phyloP scores from a whole-genome alignment of 2,329 filamentous ascomycete species.

The Talaromyces atroroseus region DNA sequence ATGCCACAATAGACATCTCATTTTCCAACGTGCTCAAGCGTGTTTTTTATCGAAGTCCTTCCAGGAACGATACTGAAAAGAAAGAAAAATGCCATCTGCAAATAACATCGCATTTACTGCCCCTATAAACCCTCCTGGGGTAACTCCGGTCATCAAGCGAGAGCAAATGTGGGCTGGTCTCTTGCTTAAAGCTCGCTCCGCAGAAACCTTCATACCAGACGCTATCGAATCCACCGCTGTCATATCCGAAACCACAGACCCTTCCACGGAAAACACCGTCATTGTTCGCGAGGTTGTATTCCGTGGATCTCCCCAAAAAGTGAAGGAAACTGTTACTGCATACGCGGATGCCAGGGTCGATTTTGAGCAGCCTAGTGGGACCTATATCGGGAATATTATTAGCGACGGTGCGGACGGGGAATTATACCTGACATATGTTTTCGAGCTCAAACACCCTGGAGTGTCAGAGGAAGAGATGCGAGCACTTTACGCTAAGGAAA shows the following conservation, averaged over 20 bases:
- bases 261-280: slow-evolving; percentile 20
- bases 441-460: slow-evolving; percentile 35
- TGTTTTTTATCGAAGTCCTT: neutral
- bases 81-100: slow-evolving; percentile 9
- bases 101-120: slow-evolving; percentile 36
- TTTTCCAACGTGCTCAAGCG: neutral
- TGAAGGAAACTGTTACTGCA: slow-evolving; percentile 23
- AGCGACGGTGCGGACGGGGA: slow-evolving; percentile 28
- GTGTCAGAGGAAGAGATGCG: slow-evolving; percentile 8
- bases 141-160: slow-evolving; percentile 23
- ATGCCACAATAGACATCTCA: neutral
- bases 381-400: slow-evolving; percentile 21
- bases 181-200: slow-evolving; percentile 24
- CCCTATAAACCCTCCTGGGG: slow-evolving; percentile 31
- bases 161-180: slow-evolving; percentile 35
- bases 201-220: slow-evolving; percentile 26
- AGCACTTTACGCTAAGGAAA: neutral
- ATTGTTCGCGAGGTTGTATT: slow-evolving; percentile 27
- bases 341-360: slow-evolving; percentile 24
- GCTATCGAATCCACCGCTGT: slow-evolving; percentile 26
- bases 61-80: neutral
- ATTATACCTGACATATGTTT: slow-evolving; percentile 38
- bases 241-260: slow-evolving; percentile 20
- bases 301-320: slow-evolving; percentile 20
- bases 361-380: slow-evolving; percentile 24